Evolutionary conservation across 1,139 yeast genomes (phyloP).

Genomic region (Zygoascus meyerae): DNA sequence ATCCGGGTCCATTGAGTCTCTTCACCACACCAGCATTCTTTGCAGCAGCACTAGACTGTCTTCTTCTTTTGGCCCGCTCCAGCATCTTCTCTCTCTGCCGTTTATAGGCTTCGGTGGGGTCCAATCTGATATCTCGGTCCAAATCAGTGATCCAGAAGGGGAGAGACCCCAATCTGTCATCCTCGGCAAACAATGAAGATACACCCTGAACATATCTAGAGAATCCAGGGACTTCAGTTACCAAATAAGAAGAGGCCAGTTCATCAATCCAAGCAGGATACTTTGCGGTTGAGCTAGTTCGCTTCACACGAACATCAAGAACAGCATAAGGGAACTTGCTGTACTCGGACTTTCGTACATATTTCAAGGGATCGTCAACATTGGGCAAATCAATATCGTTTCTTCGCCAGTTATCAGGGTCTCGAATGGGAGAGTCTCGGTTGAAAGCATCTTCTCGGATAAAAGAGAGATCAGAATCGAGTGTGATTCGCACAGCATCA

Average conservation of each 20-base stretch:
- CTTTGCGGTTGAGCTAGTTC: constrained; percentile 12
- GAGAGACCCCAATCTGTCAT: constrained; percentile 79
- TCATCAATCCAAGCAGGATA: constrained; percentile 73
- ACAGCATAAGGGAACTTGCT: constrained; percentile 85
- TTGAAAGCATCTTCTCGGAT: constrained; percentile 91
- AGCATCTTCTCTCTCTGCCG: constrained; percentile 38
- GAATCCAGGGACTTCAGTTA: constrained; percentile 85
- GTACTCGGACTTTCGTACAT: constrained; percentile 81
- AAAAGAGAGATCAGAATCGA: constrained; percentile 82
- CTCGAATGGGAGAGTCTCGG: constrained; percentile 77
- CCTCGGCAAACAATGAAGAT: constrained; percentile 80
- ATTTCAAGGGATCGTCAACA: constrained; percentile 59
- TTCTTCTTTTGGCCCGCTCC: constrained; percentile 12
- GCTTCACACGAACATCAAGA: constrained; percentile 71
- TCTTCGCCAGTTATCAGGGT: constrained; percentile 88
- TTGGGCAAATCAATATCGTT: constrained; percentile 74
- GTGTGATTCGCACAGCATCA: constrained; percentile 79
- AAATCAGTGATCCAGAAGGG: constrained; percentile 95
- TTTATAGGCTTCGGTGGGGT: constrained; percentile 64
- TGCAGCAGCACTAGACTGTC: constrained; percentile 9
- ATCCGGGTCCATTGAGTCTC: constrained; percentile 4
- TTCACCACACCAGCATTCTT: constrained; percentile 9
- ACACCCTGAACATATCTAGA: constrained; percentile 89
- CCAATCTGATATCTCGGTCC: constrained; percentile 70
- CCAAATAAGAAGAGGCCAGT: constrained; percentile 73